These are phyloP conservation scores for Cercospora zeina DNA, from an alignment of 2,329 filamentous ascomycete species.

Conservation along the genomic window DNA sequence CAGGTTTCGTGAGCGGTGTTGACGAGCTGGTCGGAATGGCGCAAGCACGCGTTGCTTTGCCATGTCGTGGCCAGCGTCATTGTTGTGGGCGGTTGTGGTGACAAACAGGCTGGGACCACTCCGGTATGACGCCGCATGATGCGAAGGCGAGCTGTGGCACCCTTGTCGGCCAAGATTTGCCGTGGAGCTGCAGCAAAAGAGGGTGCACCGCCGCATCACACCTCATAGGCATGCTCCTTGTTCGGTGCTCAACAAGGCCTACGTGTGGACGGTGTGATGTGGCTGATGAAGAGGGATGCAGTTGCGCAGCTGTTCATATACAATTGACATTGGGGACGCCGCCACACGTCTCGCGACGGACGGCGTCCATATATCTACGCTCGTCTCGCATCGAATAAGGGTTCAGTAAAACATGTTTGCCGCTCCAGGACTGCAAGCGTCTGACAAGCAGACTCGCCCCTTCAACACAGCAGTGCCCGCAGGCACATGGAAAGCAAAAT, in stretches of 20 bases:
- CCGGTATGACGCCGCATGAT: conserved; percentile 1
- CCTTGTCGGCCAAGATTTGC: neutral
- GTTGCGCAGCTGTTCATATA: neutral
- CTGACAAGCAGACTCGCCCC: conserved; percentile 23
- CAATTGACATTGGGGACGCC: conserved; percentile 5
- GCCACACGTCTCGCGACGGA: neutral
- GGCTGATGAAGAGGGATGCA: neutral
- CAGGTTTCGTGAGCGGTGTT: conserved; percentile 1
- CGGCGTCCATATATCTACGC: conserved; percentile 3
- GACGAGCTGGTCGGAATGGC: neutral
- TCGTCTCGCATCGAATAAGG: neutral
- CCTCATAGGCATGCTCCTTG: neutral
- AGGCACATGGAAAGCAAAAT: conserved; percentile 10
- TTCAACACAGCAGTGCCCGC: conserved; percentile 20
- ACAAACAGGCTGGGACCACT: conserved; percentile 9
- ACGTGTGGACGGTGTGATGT: neutral
- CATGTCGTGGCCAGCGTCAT: conserved; percentile 9
- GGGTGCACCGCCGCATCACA: neutral
- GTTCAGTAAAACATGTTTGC: conserved; percentile 3
- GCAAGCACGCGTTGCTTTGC: conserved; percentile 3
- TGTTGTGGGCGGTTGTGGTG: conserved; percentile 10
- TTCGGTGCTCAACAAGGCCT: too few relatives aligned
- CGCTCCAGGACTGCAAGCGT: conserved; percentile 26
- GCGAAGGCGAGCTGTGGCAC: neutral
- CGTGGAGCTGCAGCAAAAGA: conserved; percentile 1